Evolutionary conservation across 1,139 yeast species (phyloP), one percentile per base, ranked within the genome.

Genomic region (Candida labiduridarum): DNA sequence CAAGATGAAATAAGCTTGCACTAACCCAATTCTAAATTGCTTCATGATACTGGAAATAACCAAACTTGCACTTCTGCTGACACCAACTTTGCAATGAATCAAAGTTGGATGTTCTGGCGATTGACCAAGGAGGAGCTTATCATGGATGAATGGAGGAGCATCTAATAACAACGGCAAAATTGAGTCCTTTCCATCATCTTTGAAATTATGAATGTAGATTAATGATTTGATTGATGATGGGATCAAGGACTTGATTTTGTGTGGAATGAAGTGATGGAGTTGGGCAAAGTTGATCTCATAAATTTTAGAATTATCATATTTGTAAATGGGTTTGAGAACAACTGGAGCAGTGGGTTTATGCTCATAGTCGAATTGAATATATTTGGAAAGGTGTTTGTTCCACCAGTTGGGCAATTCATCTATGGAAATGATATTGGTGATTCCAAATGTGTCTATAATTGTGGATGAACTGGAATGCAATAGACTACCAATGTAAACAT

Each of bases 1-100:
- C 27, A 90, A 96, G 67, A 77, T 86, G 60, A 90, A 69, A 62
- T 90, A 91, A 2, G 96, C 92, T 46, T 87, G 77, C 14, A 91
- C 79, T 40, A 91, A 68, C 44, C 84, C 83, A 52, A 89, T 74
- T 29, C 80, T 73, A 52, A 84, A 71, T 47, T 89, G 71, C 57
- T 83, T 85, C 96, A 91, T 90, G 51, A 89, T 86, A 62, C 89
- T 92, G 2, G 97, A 97, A 56, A 91, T 89, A 57, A 96, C 87
- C 39, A 92, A 87, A 0, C 96, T 85, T 0, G 97, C 97, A 19
- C 95, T 87, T 50, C 97, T 74, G 0, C 96, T 89, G 4, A 91
- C 97, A 1, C 97, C 97, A 50, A 89, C 96, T 61, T 90, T 85
- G 64, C 97, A 91, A 64, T 91, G 97, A 15, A 89, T 90, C 49